Evolutionary conservation across 2,329 filamentous ascomycete species (phyloP), one percentile per base, ranked within the genome.

Genomic region (Hypoxylon sp.): DNA sequence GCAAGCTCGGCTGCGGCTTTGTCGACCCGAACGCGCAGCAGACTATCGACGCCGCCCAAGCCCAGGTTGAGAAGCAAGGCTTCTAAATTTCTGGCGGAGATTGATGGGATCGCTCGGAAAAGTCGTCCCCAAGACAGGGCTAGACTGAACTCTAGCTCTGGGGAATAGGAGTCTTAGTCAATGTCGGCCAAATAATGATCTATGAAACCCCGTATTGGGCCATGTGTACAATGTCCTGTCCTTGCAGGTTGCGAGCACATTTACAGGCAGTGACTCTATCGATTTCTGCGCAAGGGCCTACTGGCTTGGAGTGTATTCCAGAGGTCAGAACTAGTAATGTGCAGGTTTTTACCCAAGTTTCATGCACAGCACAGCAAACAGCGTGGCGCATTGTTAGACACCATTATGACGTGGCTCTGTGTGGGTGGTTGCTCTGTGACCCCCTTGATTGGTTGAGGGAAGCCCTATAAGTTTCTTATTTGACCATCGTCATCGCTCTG

Each of bases 1-100:
- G 77, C 49, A 79, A 79, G 74, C 74, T 74, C 26, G 78, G 77
- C 44, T 79, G 77, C 40, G 74, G 74, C 44, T 79, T 79, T 54
- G 73, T 74, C 46, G 77, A 80, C 65, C 76, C 77, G 16, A 76
- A 79, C 54, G 70, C 77, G 3, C 64, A 60, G 16, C 56, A 72
- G 54, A 74, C 69, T 42, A 74, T 77, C 28, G 70, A 70, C n/a
- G 71, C 69, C 33, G 76, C 76, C 5, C 3, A 78, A 70, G 71
- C 72, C 9, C 73, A 76, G 57, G 74, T 75, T 52, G 68, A 72
- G 60, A 71, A 76, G 68, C 77, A 79, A 65, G 77, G 77, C 16
- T 79, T 78, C 65, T 77, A 73, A 68, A 24, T 16, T 38, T 49
- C 12, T 12, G n/a, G 18, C 2, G n/a, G 14, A 33, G 9, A 28